Evolutionary conservation across 2,329 filamentous ascomycete species (phyloP), one percentile per base, ranked within the genome.

Genomic region (Pezicula rhizophila): DNA sequence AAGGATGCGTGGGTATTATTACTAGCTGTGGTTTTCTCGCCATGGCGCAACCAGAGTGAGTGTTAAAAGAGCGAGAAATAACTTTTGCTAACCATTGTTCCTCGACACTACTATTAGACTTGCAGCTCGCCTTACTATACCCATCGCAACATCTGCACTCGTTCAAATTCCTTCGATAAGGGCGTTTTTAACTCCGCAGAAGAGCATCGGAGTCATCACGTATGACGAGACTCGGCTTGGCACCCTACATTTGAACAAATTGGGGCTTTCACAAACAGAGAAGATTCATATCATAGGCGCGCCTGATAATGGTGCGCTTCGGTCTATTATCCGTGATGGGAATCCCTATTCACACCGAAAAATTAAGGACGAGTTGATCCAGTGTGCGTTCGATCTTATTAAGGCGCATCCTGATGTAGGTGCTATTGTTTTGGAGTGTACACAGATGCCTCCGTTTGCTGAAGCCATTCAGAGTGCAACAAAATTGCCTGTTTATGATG

Each of bases 1-100:
- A 58, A 40, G 68, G 68, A 1, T 60, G 60, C 17, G 60, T 69
- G 3, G 66, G 66, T 20, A 63, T 69, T 42, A 64, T 69, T 31
- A 69, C 68, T 1, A 69, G 67, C 55, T 70, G 68, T 45, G 68
- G 68, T 1, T 70, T 70, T 46, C 55, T 69, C 5, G 67, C 67
- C 15, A 62, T 67, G 58, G 64, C 64, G 1, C 67, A 69, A 43
- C 53, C 55, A 5, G 53, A 55, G 65, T 67, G 52, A 45, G 52
- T 51, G 8, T 15, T 26, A 31, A 31, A 31, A 31, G 7, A 31
- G 28, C 28, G 8, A 31, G 28, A 10, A 31, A 31, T 23, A 23
- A 8, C 5, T 42, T 15, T 39, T 39, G 8, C 37, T 39, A 8
- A 39, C 5, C 4, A 26, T 39, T 31, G 4, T 31, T 31, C 8